Base-by-base conservation (phyloP, 768 basidiomycete genomes). In the Pleurotus platypus region DNA sequence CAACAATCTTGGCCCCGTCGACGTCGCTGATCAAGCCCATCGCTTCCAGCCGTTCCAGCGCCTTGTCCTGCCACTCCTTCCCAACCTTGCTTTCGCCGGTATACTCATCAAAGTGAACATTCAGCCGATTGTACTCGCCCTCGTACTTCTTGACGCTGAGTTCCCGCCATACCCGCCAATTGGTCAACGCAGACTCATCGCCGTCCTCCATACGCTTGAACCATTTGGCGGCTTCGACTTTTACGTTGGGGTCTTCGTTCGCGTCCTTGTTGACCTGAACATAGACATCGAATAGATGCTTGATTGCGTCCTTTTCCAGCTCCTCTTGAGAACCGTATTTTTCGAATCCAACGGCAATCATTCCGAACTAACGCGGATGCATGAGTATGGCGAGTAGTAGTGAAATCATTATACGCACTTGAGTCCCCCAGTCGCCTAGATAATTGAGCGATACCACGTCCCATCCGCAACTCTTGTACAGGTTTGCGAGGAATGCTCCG, bases 371-470 rank as follows among this genome's bases (percentile, higher is more conserved):
- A 15, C 15, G 3, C 38, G 58, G 20, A 60, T 5, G 27, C 30
- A 56, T 5, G 22, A 27, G 18, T 43, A n/a, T 7, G 0, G 15
- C 24, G 46, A 47, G 16, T 12, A 42, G 39, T 12, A 42, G 15
- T 22, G 51, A 16, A 2, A 35, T 4, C 35, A 38, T 9, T 27
- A 65, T 1, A 60, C 78, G 68, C 39, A 93, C 94, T 81, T 98
- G 96, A 42, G 94, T 98, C 20, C 96, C 96, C 96, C 95, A 98
- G 67, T 98, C 96, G 2, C 96, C 96, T 13, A 98, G 82, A 69
- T 99, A 99, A 69, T 99, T 99, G 72, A 98, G 76, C 1, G 89
- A 81, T 38, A 83, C 71, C n/a, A 95, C 94, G 5, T 93, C 83
- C 94, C 93, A 98, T 13, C 96, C 95, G 64, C 89, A 92, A 5